Conservation (phyloP, 164 flowering plant genomes). For the Berberis thunbergii region DNA sequence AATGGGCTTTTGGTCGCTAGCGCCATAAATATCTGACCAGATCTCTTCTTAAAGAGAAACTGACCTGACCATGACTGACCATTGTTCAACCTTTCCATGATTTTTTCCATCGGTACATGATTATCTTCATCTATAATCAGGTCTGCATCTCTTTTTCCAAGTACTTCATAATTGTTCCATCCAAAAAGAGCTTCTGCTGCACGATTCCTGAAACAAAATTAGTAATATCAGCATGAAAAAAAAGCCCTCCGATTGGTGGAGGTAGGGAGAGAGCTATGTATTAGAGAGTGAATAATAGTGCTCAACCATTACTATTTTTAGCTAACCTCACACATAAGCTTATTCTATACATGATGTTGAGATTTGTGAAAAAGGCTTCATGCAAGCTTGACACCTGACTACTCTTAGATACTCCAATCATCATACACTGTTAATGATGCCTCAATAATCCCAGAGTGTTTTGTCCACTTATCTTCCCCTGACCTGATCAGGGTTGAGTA, state of each 20-base stretch:
- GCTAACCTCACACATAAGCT: no score
- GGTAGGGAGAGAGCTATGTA: no score
- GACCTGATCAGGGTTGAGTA: no score
- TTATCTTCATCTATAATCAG: conserved; percentile 43
- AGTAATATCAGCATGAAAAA: background rate
- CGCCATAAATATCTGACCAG: conserved; percentile 73
- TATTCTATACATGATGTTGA: no score
- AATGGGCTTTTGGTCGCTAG: conserved; percentile 63
- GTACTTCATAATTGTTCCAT: conserved; percentile 57
- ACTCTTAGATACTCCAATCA: no score
- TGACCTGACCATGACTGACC: conserved; percentile 81
- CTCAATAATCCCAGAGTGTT: no score
- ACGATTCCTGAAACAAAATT: conserved; percentile 47
- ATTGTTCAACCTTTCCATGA: conserved; percentile 30
- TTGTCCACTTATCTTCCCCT: no score
- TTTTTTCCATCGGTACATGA: conserved; percentile 14
- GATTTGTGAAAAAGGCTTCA: no score
- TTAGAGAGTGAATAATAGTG: no score
- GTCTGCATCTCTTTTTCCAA: conserved; percentile 39
- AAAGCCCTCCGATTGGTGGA: background rate
- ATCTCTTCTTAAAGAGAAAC: conserved; percentile 65
- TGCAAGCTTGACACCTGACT: no score
- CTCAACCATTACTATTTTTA: no score
- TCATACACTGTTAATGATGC: no score
- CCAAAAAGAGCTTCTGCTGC: conserved; percentile 76